Evolutionary conservation across 352 stramenopile species (phyloP).

Genomic region (Plasmopara halstedii): DNA sequence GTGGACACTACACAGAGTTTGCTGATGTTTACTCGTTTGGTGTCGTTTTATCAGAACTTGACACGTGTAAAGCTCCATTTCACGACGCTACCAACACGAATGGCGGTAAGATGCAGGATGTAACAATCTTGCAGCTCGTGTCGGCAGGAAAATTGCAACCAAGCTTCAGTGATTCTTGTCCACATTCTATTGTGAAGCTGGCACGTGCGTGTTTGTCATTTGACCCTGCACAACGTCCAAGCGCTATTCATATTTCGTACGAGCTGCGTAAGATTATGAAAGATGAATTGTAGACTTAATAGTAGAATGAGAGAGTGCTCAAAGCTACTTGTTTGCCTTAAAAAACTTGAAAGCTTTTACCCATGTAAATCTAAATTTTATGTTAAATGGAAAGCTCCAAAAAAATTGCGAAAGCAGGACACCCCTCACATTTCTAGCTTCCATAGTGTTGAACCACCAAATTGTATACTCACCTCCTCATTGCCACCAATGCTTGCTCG

Average conservation of each 20-base stretch:
- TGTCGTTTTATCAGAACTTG: conserved; percentile 51
- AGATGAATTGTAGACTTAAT: conserved; percentile 38
- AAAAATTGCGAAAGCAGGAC: background rate
- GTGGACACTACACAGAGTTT: conserved; percentile 44
- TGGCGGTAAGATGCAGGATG: conserved; percentile 49
- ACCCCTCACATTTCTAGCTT: background rate
- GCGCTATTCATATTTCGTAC: conserved; percentile 72
- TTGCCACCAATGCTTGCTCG: background rate
- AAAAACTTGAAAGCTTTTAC: too few relatives aligned
- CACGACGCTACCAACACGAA: conserved; percentile 57
- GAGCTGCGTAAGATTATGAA: conserved; percentile 73
- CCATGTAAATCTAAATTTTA: too few relatives aligned
- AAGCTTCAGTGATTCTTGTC: conserved; percentile 41
- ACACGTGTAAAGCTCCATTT: conserved; percentile 58
- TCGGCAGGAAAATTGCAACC: conserved; percentile 64
- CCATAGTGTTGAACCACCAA: background rate
- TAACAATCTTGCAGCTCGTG: conserved; percentile 56
- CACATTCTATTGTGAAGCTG: conserved; percentile 46
- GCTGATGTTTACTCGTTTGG: conserved; percentile 53
- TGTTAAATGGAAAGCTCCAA: too few relatives aligned
- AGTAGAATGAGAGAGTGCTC: too few relatives aligned
- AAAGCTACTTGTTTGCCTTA: too few relatives aligned
- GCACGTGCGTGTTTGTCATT: conserved; percentile 56
- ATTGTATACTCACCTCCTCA: background rate
- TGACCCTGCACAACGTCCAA: conserved; percentile 53